Evolutionary conservation across 176 grass and related monocot genomes (phyloP), one percentile per base, ranked within the genome.

Genomic region (Aegilops speltoides): DNA sequence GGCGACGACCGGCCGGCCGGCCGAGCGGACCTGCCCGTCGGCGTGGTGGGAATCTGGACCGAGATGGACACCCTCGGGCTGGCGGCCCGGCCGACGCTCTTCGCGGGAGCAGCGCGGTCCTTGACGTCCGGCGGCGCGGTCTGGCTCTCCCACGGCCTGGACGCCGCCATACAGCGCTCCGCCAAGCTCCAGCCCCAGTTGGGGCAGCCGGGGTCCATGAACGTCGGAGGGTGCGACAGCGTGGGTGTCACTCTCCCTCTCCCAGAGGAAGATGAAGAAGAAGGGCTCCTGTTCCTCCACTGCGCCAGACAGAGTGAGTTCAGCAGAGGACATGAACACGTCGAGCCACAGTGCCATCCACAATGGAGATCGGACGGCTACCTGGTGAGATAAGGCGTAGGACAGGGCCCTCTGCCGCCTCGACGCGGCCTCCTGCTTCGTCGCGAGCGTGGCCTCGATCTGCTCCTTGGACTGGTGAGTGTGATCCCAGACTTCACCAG

Each of bases 131-230:
- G 60, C 22, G 52, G 43, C 22, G 43, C 32, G 15, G 73, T 86
- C 64, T 86, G 82, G 38, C 79, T 85, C 86, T 98, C 93, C 84
- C 96, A 95, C 31, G 94, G 90, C 69, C 92, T 90, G 41, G 90
- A 64, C 1, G 86, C 96, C 69, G 83, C 91, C 87, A 89, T 91
- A 90, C 92, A 95, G 38, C 96, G 93, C 75, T 95, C 96, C 63
- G 88, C 73, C 91, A 86, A 96, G 84, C 88, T 87, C 96, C 96
- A 98, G 4, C 96, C 93, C 96, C 93, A 98, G 78, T 96, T 93
- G 0, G 96, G 93, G 45, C 95, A 92, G 25, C 76, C 87, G 1
- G 86, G 92, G 65, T 96, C 88, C 64, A 88, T 90, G 87, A 91
- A 93, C 79, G 67, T 90, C 1, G 96, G 90, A 34, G 88, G 54